Base-by-base conservation (phyloP, 306 rosid species). In the Psophocarpus tetragonolobus region DNA sequence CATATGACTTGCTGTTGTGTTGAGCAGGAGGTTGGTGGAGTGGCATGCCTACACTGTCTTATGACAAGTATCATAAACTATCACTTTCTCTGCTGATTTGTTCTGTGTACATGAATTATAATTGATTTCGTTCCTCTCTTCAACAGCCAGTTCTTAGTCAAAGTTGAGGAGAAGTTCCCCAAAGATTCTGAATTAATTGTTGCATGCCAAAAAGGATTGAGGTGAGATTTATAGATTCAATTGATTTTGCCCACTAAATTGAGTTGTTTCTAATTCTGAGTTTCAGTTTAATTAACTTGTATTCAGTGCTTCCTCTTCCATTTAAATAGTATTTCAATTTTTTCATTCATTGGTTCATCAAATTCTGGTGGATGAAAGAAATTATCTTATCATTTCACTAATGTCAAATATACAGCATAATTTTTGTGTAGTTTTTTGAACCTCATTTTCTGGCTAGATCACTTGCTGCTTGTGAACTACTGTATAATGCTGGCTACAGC, bases 11-110 rank as follows among this genome's bases (percentile, higher is more conserved):
- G 42, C 47, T 56, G 32, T 42, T 69, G 54, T 81, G 60, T 85
- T 75, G 29, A 80, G 78, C 73, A 92, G 97, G 97, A 73, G 98
- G 97, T 69, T 95, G 98, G 97, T 95, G 98, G 97, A 95, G 98
- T 73, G 97, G 98, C 21, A 80, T 84, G 80, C 96, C 97, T 80
- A 91, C 88, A 5, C 83, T 92, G 76, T 88, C 98, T 48, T 91
- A 87, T 80, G 88, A 89, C 42, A 79, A 85, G 98, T 92, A 79
- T 56, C 35, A 24, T 42, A 63, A 75, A 68, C 45, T 56, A 10
- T 61, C 57, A 50, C 23, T 79, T 61, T 48, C 69, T 67, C 63
- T 56, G 50, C 3, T 38, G 38, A 44, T 81, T 80, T 21, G 3
- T 74, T 74, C 33, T 20, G 30, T 57, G 54, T 32, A 61, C 44